Percentiles rank a stretch among this genome's conserved stretches.
These are phyloP conservation scores for Yarrowia yakushimensis DNA, from an alignment of 805 yeast genomes.

Conservation along the genomic window DNA sequence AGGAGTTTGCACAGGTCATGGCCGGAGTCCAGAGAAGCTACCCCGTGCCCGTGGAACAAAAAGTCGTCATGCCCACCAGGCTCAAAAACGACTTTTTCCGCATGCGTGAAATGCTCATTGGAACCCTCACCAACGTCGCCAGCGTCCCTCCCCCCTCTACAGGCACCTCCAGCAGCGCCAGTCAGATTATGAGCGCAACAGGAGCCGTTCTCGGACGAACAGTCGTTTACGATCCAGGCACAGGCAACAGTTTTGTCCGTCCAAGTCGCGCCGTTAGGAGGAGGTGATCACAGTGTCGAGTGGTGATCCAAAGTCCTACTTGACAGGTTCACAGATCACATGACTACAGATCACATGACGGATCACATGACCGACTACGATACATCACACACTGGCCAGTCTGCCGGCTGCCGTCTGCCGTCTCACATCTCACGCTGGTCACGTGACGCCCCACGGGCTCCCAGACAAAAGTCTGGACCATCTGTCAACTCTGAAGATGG, in stretches of 20 bases:
- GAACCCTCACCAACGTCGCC: constrained; percentile 48
- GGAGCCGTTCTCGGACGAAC: constrained; percentile 39
- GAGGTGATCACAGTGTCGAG: too few relatives aligned
- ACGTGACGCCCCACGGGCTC: not conserved
- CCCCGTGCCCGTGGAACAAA: constrained; percentile 80
- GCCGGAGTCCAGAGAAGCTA: constrained; percentile 76
- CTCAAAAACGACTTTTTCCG: constrained; percentile 71
- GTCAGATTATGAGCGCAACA: constrained; percentile 36
- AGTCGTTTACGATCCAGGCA: constrained; percentile 35
- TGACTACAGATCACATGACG: too few relatives aligned
- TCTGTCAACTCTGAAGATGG: not conserved
- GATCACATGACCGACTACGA: too few relatives aligned
- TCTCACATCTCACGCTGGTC: too few relatives aligned
- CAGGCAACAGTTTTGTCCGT: constrained; percentile 34
- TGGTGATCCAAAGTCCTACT: not conserved
- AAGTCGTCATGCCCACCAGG: constrained; percentile 64
- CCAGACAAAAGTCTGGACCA: not conserved
- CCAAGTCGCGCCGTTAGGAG: constrained; percentile 33
- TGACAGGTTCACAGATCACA: too few relatives aligned
- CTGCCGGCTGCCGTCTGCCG: too few relatives aligned
- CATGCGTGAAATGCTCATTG: constrained; percentile 92
- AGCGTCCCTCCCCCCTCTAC: not conserved
- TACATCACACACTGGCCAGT: too few relatives aligned
- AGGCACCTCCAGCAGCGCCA: constrained; percentile 24
- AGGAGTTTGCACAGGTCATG: constrained; percentile 83